A percentile compares a stretch with the other conserved stretches of the same genome.
phyloP scores from a whole-genome alignment of 1,139 yeast genomes.

The Yamadazyma siamensis region DNA sequence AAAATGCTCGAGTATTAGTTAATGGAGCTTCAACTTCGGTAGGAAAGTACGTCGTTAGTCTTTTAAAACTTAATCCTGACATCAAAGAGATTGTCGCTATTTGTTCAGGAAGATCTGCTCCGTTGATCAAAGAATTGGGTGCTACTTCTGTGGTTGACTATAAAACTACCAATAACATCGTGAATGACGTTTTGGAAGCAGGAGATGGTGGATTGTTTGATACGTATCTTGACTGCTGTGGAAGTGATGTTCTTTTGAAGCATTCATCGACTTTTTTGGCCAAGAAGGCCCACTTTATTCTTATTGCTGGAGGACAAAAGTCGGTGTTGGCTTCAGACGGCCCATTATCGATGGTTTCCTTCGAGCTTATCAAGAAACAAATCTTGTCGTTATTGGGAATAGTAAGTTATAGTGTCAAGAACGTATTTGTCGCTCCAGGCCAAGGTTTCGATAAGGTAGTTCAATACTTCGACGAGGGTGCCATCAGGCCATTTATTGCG shows the following conservation, averaged over 20 bases:
- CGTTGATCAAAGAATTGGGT: slow-evolving; percentile 44
- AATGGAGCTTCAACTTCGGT: slow-evolving; percentile 78
- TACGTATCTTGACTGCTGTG: slow-evolving; percentile 29
- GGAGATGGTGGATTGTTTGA: slow-evolving; percentile 33
- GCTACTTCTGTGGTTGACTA: slow-evolving; percentile 54
- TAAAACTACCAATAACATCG: slow-evolving; percentile 22
- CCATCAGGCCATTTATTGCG: slow-evolving; percentile 49
- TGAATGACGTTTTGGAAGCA: slow-evolving; percentile 22
- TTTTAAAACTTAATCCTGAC: slow-evolving; percentile 45
- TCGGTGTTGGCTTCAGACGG: slow-evolving; percentile 20
- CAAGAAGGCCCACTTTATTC: slow-evolving; percentile 38
- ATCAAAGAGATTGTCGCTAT: slow-evolving; percentile 46
- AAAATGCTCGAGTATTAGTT: slow-evolving; percentile 41
- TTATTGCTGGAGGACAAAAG: slow-evolving; percentile 50
- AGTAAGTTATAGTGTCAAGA: slow-evolving; percentile 11
- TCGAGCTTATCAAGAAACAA: slow-evolving; percentile 2
- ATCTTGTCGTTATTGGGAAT: slow-evolving; percentile 10
- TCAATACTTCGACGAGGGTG: slow-evolving; percentile 38
- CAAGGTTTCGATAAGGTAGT: slow-evolving; percentile 11
- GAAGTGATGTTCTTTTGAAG: slow-evolving; percentile 20
- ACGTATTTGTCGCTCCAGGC: slow-evolving; percentile 5
- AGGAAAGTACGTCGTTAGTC: slow-evolving; percentile 58
- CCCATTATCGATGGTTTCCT: slow-evolving; percentile 3
- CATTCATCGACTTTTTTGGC: slow-evolving; percentile 4
- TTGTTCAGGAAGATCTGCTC: slow-evolving; percentile 31